Percentiles rank a stretch among this genome's conserved stretches.
phyloP scores from a whole-genome alignment of 2,329 filamentous ascomycete species.

The Alternaria panax region DNA sequence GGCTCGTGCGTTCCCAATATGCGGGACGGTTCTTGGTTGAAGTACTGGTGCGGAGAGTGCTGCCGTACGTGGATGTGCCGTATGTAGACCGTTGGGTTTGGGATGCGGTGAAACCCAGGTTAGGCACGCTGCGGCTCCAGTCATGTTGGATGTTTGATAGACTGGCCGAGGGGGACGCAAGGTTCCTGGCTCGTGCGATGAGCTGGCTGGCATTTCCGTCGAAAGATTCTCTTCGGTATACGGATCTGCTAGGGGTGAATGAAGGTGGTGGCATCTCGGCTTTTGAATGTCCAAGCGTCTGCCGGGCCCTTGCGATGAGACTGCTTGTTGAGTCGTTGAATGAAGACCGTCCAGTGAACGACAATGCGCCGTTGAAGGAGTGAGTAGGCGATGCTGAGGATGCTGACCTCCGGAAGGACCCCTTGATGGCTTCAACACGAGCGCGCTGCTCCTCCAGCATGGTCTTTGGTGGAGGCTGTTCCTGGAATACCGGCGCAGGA shows the following conservation, averaged over 20 bases:
- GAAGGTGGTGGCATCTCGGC: conserved; percentile 8
- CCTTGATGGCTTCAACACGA: conserved; percentile 32
- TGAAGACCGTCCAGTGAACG: conserved; percentile 21
- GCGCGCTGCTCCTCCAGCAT: conserved; percentile 31
- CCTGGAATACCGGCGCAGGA: conserved; percentile 10
- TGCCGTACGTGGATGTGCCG: conserved; percentile 26
- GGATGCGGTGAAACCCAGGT: conserved; percentile 24
- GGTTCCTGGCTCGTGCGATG: conserved; percentile 28
- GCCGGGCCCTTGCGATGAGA: conserved; percentile 25
- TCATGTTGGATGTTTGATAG: conserved; percentile 26
- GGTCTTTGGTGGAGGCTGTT: conserved; percentile 13
- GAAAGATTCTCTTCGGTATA: conserved; percentile 16
- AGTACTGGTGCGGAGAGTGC: conserved; percentile 19
- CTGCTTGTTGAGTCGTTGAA: conserved; percentile 7
- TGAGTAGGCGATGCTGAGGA: conserved; percentile 18
- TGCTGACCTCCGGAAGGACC: conserved; percentile 21
- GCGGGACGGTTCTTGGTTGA: conserved; percentile 31
- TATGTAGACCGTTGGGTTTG: conserved; percentile 19
- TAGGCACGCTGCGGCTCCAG: conserved; percentile 39
- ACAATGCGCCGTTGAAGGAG: conserved; percentile 10
- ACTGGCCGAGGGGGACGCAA: conserved; percentile 15
- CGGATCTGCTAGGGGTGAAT: conserved; percentile 6
- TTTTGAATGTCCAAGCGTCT: conserved; percentile 9
- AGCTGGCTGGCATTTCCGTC: conserved; percentile 20
- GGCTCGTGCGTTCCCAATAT: conserved; percentile 41